phyloP scores from a whole-genome alignment of 164 flowering plant species.

The Macadamia tetraphylla region DNA sequence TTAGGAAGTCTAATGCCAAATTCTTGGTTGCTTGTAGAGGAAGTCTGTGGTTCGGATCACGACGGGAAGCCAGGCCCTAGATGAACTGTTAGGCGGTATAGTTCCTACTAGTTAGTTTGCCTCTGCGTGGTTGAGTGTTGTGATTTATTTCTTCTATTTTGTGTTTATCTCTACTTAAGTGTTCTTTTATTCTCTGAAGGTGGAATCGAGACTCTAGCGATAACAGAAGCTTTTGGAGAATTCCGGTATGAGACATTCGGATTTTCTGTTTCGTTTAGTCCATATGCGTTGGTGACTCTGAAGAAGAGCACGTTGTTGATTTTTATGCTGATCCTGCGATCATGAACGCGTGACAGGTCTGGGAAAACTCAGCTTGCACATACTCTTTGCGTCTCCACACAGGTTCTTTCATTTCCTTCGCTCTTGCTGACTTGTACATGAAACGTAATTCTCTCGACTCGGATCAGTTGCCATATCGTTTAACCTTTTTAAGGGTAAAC shows the following conservation, averaged over 20 bases:
- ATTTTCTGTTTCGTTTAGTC: not conserved
- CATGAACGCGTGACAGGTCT: slow-evolving; percentile 41
- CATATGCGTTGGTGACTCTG: too few relatives aligned
- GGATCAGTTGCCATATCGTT: too few relatives aligned
- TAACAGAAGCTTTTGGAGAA: slow-evolving; percentile 98
- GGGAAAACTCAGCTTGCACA: slow-evolving; percentile 99
- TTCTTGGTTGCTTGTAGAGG: slow-evolving; percentile 40
- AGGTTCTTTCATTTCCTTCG: slow-evolving; percentile 37
- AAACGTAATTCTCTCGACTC: too few relatives aligned
- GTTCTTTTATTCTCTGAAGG: slow-evolving; percentile 36
- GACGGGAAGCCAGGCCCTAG: slow-evolving; percentile 95
- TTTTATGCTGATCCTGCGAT: too few relatives aligned
- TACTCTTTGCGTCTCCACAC: slow-evolving; percentile 92
- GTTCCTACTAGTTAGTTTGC: not conserved
- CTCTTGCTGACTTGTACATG: not conserved
- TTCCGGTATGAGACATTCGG: slow-evolving; percentile 49
- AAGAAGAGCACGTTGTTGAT: too few relatives aligned
- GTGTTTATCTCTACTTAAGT: not conserved
- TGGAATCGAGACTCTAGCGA: slow-evolving; percentile 81
- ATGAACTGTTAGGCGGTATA: slow-evolving; percentile 92
- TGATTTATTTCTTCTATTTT: not conserved
- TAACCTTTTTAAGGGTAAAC: too few relatives aligned
- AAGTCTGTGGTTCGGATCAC: slow-evolving; percentile 78
- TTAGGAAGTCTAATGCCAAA: not conserved
- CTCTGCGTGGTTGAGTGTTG: not conserved